Percentiles rank a stretch among this genome's conserved stretches.
phyloP scores from a whole-genome alignment of 345 rosid species.

The Brassica nigra region DNA sequence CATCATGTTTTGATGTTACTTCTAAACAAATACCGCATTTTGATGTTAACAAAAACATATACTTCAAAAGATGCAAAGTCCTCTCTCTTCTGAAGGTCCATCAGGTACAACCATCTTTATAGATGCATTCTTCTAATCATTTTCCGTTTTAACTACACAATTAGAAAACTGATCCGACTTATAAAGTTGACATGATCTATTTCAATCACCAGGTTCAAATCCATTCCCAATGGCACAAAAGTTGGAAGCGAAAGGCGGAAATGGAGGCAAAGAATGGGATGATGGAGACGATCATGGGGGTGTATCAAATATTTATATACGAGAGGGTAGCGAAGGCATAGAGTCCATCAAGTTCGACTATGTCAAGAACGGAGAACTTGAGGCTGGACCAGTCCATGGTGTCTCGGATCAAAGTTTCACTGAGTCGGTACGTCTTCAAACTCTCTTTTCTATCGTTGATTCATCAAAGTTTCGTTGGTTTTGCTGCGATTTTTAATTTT shows the following conservation, averaged over 20 bases:
- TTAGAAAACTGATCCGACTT: not conserved
- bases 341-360: slow-evolving; percentile 26
- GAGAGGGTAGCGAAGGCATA: slow-evolving; percentile 11
- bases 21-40: not conserved
- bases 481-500: not conserved
- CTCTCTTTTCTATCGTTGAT: not conserved
- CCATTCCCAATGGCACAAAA: slow-evolving; percentile 5
- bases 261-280: slow-evolving; percentile 25
- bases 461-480: not conserved
- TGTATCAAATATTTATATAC: not conserved
- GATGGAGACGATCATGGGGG: slow-evolving; percentile 25
- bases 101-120: not conserved
- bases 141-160: not conserved
- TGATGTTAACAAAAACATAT: not conserved
- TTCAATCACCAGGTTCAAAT: not conserved
- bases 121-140: not conserved
- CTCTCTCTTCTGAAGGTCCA: not conserved
- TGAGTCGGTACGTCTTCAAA: slow-evolving; percentile 17
- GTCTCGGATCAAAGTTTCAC: not conserved
- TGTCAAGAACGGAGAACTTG: slow-evolving; percentile 3
- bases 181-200: not conserved
- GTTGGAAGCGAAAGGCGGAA: slow-evolving; percentile 27
- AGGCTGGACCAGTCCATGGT: slow-evolving; percentile 15
- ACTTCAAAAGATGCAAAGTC: not conserved
- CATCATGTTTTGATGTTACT: slow-evolving; percentile 2